Base-by-base conservation (phyloP, 495 filamentous ascomycete species). In the Talaromyces trachyspermus region DNA sequence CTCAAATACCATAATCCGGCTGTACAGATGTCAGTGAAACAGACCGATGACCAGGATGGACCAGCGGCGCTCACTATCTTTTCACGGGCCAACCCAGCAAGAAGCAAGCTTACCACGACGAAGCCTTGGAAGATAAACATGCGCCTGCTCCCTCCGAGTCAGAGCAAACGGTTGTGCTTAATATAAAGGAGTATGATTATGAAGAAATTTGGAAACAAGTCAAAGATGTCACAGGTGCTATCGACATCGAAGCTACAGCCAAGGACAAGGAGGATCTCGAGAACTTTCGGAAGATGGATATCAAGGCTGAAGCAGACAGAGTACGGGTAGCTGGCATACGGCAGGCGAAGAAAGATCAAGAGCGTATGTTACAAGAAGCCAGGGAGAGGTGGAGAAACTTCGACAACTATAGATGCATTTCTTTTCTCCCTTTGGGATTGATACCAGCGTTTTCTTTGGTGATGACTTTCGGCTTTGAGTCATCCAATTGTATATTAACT, bases 1-100 rank as follows among this genome's bases (percentile, higher is more conserved):
- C 71, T 98, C 46, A 95, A 98, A 74, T 97, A 83, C 71, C 85
- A 92, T 72, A 98, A 98, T 61, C 92, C 92, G 0, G 70, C 78
- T 6, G 61, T 97, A 12, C 76, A 79, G 12, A 91, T 97, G 81
- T 82, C 85, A 27, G 80, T 97, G 44, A 78, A 78, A 55, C 84
- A 87, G 41, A 80, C 72, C 17, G 35, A 49, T 15, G 69, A 84
- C 19, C 66, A 79, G 42, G 58, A 65, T 6, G 60, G 61, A 55
- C 40, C 79, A 70, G 29, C 81, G 76, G 80, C 90, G 4, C 69
- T 97, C 64, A 85, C 81, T 49, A 70, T 98, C 44, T 88, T 88
- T 89, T 86, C 60, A 59, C 72, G 29, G 39, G 29, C n/a, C 58
- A 61, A 50, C 64, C 55, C n/a, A 59, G 64, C 17, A 65, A 61